Evolutionary conservation across 1,139 yeast species (phyloP), one percentile per base, ranked within the genome.

Genomic region (Zygosaccharomyces sapae): DNA sequence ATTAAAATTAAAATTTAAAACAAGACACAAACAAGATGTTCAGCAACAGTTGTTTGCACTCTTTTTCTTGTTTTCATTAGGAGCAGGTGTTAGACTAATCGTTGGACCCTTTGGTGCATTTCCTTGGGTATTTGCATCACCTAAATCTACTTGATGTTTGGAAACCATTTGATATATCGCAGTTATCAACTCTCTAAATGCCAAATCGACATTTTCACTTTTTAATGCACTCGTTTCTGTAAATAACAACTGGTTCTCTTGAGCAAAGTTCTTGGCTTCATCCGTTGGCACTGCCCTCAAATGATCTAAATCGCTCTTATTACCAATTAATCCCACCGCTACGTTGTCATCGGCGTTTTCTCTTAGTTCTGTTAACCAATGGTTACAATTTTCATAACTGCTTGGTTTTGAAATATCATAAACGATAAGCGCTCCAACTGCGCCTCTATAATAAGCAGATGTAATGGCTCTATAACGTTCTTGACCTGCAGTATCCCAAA

Each of bases 401-500:
- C 86, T 94, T 30, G 95, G 85, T 70, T 90, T 90, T 52, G 97
- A 82, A 65, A 92, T 90, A 70, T 92, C 98, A 70, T 92, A 92
- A 56, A 92, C 96, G 53, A 92, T 84, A 60, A 92, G 75, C 1
- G 98, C 98, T 45, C 98, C 98, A 44, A 90, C 96, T 0, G 98
- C 98, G 41, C 98, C 98, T 66, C 98, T 79, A 69, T 92, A 92
- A 72, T 92, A 92, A 10, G 97, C 98, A 52, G 95, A 83, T 36
- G 98, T 92, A 65, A 92, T 92, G 45, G 98, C 97, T 62, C 98
- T 81, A 73, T 92, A 92, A 66, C 98, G 81, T 70, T 92, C 98
- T 73, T 92, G 98, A 51, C 98, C 98, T 2, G 98, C 98, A 25
- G 98, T 92, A 69, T 92, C 98, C 98, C 98, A 92, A 64, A 92